Base-by-base conservation (phyloP, 495 filamentous ascomycete species). In the Lichina pygmaea region DNA sequence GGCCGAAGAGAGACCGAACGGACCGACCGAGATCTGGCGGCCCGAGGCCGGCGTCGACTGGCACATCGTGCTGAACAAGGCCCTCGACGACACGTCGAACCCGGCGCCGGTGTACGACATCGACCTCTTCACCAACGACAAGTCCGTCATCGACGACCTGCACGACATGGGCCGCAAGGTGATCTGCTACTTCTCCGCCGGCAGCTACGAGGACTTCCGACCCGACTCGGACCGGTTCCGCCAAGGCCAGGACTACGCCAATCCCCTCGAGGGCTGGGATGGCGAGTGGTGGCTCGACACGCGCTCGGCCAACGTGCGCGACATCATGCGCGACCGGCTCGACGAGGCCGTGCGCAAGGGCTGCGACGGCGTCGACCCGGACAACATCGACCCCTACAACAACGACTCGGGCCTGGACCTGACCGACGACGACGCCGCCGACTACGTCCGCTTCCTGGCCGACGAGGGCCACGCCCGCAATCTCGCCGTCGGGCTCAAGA, bases 181-280 rank as follows among this genome's bases (percentile, higher is more conserved):
- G 30, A 76, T 81, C 47, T 83, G 78, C 62, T 83, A 81, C 55
- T 81, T 80, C 60, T 72, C 67, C 9, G 78, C 75, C 0, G 78
- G 78, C 6, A 70, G 65, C 12, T 77, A 66, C 47, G 73, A 78
- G 57, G 53, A 66, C 47, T 70, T 63, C 57, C 66, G 76, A 6
- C 55, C 61, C 6, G 78, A 83, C 52, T 56, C 66, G 5, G 43
- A 34, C 42, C 37, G 66, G 0, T 83, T 81, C 58, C 17, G 51
- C 0, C 39, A 45, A 7, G 50, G 54, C 0, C 24, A 24, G 24
- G 77, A 78, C 43, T 50, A 70, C 15, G 76, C 72, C 11, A 57
- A 60, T 2, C 50, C 51, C 9, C 54, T 83, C 6, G 60, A 66
- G 32, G 73, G 69, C 12, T 83, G 77, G 77, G 60, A 65, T 0